Percentiles rank a stretch among this genome's conserved stretches.
Conservation (phyloP, 441 rosid genomes). For the Manihot esculenta region DNA sequence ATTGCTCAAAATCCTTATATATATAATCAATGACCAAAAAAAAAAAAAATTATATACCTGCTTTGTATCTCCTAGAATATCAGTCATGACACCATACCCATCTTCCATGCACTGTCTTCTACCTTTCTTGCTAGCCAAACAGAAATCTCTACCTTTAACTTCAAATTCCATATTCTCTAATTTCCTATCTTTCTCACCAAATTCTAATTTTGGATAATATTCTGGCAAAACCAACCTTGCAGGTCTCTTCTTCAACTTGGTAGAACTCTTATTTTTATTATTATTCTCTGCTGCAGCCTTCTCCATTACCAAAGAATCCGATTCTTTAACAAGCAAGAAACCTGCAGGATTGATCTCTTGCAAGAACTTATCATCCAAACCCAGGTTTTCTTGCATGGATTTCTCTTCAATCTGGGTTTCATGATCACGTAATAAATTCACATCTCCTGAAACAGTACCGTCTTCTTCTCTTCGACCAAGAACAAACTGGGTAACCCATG, state of each 20-base stretch:
- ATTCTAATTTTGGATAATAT: constrained; percentile 19
- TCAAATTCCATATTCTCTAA: constrained; percentile 19
- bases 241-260: constrained; percentile 40
- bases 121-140: constrained; percentile 44
- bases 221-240: constrained; percentile 39
- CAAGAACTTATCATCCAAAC: background rate
- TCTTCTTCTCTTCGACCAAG: background rate
- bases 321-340: background rate
- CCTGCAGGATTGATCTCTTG: background rate
- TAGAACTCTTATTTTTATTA: background rate
- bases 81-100: constrained; percentile 33
- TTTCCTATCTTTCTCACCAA: constrained; percentile 12
- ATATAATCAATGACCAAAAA: background rate
- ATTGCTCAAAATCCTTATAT: background rate
- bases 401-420: background rate
- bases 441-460: background rate
- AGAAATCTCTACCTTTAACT: constrained; percentile 34
- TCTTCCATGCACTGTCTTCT: constrained; percentile 49
- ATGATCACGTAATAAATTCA: background rate
- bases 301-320: background rate
- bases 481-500: constrained; percentile 19
- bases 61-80: constrained; percentile 44
- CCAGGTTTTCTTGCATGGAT: background rate
- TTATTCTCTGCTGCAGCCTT: constrained; percentile 6
- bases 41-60: constrained; percentile 26